A percentile compares a stretch with the other conserved stretches of the same genome.
Evolutionary conservation across 257 asterid species (phyloP).

Genomic region (Petunia axillaris): DNA sequence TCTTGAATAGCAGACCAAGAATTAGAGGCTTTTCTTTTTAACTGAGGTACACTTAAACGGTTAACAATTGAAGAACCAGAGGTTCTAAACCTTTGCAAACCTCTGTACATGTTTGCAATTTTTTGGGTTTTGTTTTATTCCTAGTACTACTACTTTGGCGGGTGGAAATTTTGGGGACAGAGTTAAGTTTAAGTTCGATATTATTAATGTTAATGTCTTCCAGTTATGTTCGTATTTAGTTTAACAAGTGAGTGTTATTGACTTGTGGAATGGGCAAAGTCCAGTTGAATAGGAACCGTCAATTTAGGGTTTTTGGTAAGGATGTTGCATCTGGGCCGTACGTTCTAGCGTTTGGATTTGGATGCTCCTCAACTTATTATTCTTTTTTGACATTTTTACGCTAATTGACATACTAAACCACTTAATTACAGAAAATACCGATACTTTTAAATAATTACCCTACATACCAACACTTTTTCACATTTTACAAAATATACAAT

Average conservation of each 20-base stretch:
- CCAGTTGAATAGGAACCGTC: background rate
- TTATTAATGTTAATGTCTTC: background rate
- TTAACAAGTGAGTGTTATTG: background rate
- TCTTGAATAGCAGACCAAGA: conserved; percentile 71
- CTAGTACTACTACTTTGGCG: background rate
- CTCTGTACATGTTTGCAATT: conserved; percentile 35
- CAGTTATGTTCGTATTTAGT: background rate
- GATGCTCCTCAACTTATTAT: no score
- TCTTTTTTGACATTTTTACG: background rate
- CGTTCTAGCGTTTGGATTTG: background rate
- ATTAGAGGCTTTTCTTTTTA: conserved; percentile 59
- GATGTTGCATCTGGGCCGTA: background rate
- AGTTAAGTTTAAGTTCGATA: background rate
- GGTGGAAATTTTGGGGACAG: background rate
- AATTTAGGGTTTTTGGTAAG: background rate
- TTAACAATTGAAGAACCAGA: conserved; percentile 49
- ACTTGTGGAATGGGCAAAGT: conserved; percentile 16
- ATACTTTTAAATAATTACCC: no score
- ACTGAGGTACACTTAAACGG: conserved; percentile 41
- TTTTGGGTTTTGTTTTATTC: background rate
- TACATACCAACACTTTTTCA: no score
- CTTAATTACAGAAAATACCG: no score
- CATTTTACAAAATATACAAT: no score
- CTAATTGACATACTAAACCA: no score
- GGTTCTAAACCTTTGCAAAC: conserved; percentile 64